These are phyloP conservation scores for Cladophialophora immunda DNA, from an alignment of 2,329 filamentous ascomycete species.

Conservation along the genomic window DNA sequence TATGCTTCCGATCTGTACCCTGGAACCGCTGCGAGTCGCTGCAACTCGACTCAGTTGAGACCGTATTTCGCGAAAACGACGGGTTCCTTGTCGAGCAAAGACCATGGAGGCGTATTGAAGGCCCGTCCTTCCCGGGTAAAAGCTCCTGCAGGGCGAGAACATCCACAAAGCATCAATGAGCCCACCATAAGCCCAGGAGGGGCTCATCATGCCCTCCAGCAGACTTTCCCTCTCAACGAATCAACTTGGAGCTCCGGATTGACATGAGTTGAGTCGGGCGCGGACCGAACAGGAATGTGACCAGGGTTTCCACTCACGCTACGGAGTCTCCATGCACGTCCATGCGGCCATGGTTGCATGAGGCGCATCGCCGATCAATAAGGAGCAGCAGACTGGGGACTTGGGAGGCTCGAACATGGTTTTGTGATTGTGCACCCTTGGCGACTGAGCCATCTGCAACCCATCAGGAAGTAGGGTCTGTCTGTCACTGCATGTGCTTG, in stretches of 20 bases:
- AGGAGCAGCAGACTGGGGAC: not conserved
- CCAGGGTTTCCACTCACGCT: not conserved
- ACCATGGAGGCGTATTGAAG: not conserved
- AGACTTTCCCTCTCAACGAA: not conserved
- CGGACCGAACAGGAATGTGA: not conserved
- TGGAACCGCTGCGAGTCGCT: not conserved
- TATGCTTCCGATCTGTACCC: not conserved
- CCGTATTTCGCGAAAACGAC: not conserved
- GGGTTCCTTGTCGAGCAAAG: not conserved
- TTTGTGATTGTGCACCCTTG: not conserved
- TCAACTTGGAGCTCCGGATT: not conserved
- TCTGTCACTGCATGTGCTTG: not conserved
- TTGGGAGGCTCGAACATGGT: not conserved
- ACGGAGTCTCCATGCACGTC: not conserved
- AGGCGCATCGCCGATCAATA: constrained; percentile 1
- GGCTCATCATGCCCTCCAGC: not conserved
- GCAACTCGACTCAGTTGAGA: not conserved
- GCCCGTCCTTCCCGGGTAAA: not conserved
- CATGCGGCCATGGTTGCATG: not conserved
- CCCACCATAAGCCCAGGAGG: not conserved
- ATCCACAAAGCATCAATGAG: too few species aligned
- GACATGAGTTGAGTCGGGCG: not conserved
- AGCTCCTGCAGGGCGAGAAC: too few species aligned
- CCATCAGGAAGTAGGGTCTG: too few species aligned
- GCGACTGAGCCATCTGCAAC: not conserved